phyloP scores from a whole-genome alignment of 345 rosid species.

The Firmiana major region DNA sequence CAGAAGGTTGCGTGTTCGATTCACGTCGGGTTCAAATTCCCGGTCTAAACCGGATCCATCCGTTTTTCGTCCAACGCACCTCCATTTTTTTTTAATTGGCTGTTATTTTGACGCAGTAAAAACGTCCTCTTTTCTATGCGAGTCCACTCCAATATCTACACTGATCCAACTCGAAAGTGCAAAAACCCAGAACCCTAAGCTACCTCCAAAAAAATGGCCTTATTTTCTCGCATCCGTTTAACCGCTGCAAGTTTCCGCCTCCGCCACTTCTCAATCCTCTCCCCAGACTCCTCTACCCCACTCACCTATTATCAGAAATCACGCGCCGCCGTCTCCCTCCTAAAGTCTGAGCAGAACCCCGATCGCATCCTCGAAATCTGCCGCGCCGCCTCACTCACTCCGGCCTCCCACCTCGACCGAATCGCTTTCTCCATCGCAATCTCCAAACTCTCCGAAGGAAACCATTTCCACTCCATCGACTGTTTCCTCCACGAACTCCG shows the following conservation, averaged over 20 bases:
- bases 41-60: neutral
- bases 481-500: conserved; percentile 55
- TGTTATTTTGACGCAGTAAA: neutral
- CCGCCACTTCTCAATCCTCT: conserved; percentile 39
- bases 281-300: conserved; percentile 39
- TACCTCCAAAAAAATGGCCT: conserved; percentile 32
- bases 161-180: no score
- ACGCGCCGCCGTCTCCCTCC: conserved; percentile 64
- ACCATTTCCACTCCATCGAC: conserved; percentile 44
- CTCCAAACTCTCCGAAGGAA: conserved; percentile 42
- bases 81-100: neutral
- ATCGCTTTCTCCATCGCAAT: conserved; percentile 69
- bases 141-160: neutral
- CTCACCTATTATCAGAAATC: conserved; percentile 54
- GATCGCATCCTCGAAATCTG: conserved; percentile 78
- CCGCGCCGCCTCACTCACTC: conserved; percentile 68
- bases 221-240: conserved; percentile 9
- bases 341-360: conserved; percentile 65
- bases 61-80: no score
- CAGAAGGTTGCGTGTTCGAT: conserved; percentile 99
- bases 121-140: neutral
- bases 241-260: conserved; percentile 17
- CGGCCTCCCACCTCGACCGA: conserved; percentile 56
- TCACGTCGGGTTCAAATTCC: conserved; percentile 48
- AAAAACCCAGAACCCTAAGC: conserved; percentile 20